Evolutionary conservation across 345 rosid genomes (phyloP).

Genomic region (Populus davidiana): DNA sequence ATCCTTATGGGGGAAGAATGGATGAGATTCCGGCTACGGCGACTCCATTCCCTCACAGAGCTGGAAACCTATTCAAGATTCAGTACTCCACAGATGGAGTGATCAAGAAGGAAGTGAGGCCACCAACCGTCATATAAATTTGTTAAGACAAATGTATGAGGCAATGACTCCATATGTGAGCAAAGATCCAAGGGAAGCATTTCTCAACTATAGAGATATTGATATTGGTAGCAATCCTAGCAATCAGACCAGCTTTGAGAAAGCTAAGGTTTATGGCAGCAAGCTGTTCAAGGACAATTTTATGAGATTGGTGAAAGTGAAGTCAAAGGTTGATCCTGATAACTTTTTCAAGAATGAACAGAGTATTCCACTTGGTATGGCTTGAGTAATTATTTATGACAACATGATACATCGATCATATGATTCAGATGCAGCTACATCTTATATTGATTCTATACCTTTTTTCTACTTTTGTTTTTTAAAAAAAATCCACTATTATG

Average conservation of each 20-base stretch:
- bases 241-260: not conserved
- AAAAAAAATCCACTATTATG: too few relatives aligned
- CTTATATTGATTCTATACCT: too few relatives aligned
- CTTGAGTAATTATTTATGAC: not conserved
- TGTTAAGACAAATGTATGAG: not conserved
- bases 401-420: too few relatives aligned
- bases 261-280: not conserved
- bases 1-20: constrained; percentile 21
- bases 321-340: not conserved
- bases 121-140: not conserved
- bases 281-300: not conserved
- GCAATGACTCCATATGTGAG: not conserved
- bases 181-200: not conserved
- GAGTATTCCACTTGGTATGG: not conserved
- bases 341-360: constrained; percentile 12
- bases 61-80: constrained; percentile 12
- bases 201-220: constrained; percentile 1
- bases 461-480: too few relatives aligned
- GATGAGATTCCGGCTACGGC: not conserved
- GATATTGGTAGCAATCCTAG: not conserved
- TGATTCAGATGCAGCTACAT: too few relatives aligned
- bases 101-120: not conserved
- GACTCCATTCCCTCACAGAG: constrained; percentile 15
- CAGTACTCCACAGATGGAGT: constrained; percentile 6
- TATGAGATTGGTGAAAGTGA: not conserved